phyloP scores from a whole-genome alignment of 202 grass and related monocot species.

The Saccharum hybrid region DNA sequence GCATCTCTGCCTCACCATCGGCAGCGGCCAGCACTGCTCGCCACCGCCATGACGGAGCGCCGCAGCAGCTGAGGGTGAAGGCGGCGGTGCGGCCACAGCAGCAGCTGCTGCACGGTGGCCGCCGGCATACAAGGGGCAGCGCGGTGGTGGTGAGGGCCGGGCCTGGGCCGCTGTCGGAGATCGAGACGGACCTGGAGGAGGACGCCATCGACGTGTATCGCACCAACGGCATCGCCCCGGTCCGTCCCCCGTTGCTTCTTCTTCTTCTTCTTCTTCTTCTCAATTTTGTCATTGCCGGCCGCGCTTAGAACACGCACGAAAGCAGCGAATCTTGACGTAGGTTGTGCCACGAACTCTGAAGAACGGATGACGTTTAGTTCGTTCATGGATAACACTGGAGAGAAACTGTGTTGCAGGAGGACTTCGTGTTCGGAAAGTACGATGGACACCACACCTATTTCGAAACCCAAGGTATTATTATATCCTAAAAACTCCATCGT shows the following conservation, averaged over 20 bases:
- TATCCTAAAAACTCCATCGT: neutral
- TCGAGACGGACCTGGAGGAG: constrained; percentile 84
- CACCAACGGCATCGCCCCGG: constrained; percentile 70
- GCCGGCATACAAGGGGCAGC: constrained; percentile 34
- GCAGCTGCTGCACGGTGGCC: constrained; percentile 20
- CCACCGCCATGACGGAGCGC: constrained; percentile 36
- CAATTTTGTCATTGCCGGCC: neutral
- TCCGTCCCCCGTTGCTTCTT: constrained; percentile 32
- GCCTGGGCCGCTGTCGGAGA: constrained; percentile 61
- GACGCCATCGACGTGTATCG: constrained; percentile 71
- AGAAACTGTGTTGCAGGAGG: constrained; percentile 62
- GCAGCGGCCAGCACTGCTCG: constrained; percentile 35
- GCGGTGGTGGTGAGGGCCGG: constrained; percentile 56
- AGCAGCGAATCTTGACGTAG: neutral
- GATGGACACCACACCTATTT: constrained; percentile 81
- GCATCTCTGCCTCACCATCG: constrained; percentile 41
- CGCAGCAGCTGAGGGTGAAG: constrained; percentile 42
- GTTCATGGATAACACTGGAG: constrained; percentile 26
- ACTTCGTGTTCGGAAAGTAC: constrained; percentile 77
- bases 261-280: too few species aligned
- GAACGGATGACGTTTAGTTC: neutral
- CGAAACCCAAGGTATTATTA: constrained; percentile 52
- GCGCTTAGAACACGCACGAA: neutral
- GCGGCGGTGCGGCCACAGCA: neutral
- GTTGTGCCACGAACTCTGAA: constrained; percentile 7